Evolutionary conservation across 305 asterid species (phyloP), one percentile per base, ranked within the genome.

Genomic region (Solanum hybrid): DNA sequence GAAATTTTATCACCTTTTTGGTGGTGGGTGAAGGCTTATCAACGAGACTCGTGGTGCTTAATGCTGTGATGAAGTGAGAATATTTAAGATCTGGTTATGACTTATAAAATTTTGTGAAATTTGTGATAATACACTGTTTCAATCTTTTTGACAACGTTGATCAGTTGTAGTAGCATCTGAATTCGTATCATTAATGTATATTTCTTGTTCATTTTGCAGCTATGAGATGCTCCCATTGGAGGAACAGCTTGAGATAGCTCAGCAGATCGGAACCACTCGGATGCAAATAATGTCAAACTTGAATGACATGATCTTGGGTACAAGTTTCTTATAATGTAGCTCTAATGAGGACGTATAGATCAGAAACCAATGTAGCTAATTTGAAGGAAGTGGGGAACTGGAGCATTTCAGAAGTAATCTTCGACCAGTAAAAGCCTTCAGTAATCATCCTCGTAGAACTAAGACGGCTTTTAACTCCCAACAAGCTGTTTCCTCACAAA

Each of bases 191-290:
- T 84, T 84, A 18, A 12, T 12, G 26, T 83, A 9, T 83, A 46
- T 83, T 29, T 84, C 74, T 18, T 84, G 74, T 51, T 29, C 87
- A 29, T 57, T 87, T 87, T 93, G 94, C 97, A 97, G 99, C 91
- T 97, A 92, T 86, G 99, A 96, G 94, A 94, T 96, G 96, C 95
- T 97, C 75, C 89, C 96, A 12, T 93, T 97, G 46, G 99, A 97
- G 93, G 97, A 95, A 89, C 99, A 97, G 93, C 86, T 92, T 8
- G 99, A 95, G 69, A 94, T 96, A 73, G 99, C 99, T 86, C 94
- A 95, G 40, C 99, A 96, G 92, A 93, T 96, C 24, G 99, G 99
- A 87, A 97, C 99, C 8, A 97, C 99, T 3, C 94, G 99, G 51
- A 90, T 87, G 42, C 99, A 95, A 93, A 95, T 97, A 90, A 92